Conservation (phyloP, 1,139 yeast genomes). For the Saccharomyces pastorianus region DNA sequence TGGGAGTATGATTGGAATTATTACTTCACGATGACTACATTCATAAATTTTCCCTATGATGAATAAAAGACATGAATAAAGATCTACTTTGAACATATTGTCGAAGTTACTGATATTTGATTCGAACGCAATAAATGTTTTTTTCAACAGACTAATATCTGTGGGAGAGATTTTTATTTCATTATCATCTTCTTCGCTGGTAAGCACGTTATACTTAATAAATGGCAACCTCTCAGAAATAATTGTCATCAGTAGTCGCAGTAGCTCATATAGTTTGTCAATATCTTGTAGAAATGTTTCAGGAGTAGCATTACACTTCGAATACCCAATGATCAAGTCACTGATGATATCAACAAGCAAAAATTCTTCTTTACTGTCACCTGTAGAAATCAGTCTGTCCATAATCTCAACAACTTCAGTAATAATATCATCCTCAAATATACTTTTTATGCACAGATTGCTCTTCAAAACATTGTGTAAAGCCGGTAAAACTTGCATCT, state of each 20-base stretch:
- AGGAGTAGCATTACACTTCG: conserved; percentile 27
- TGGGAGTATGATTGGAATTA: conserved; percentile 50
- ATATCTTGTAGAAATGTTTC: conserved; percentile 43
- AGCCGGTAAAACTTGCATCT: conserved; percentile 43
- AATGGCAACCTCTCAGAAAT: conserved; percentile 55
- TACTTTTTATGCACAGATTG: conserved; percentile 48
- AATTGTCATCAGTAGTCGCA: conserved; percentile 64
- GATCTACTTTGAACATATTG: conserved; percentile 56
- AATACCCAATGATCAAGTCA: conserved; percentile 36
- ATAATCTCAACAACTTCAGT: conserved; percentile 69
- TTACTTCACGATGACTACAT: conserved; percentile 23
- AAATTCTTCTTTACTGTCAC: conserved; percentile 45
- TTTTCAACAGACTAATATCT: conserved; percentile 42
- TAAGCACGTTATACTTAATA: conserved; percentile 37
- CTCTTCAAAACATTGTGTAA: conserved; percentile 52
- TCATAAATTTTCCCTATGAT: conserved; percentile 50
- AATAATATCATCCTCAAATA: conserved; percentile 64
- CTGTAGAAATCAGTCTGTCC: conserved; percentile 63
- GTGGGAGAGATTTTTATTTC: conserved; percentile 19
- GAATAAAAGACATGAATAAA: conserved; percentile 61
- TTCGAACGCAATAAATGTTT: conserved; percentile 48
- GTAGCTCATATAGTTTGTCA: conserved; percentile 73
- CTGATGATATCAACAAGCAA: conserved; percentile 51
- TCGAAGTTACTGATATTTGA: conserved; percentile 61
- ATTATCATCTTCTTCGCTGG: conserved; percentile 28